Evolutionary conservation across 768 basidiomycete genomes (phyloP).

Genomic region (Macrolepiota dolichaula): DNA sequence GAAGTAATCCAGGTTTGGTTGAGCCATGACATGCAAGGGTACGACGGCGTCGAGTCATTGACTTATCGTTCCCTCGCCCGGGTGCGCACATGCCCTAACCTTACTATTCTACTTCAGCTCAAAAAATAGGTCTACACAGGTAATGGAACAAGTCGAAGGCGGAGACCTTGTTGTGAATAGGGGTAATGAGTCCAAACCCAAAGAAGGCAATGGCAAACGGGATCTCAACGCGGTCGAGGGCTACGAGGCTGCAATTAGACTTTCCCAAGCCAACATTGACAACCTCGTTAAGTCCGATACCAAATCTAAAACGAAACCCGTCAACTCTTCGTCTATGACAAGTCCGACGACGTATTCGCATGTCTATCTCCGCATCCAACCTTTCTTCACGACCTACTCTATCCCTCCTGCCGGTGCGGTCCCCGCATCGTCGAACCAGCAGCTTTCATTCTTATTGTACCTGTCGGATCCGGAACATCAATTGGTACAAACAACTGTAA

Average conservation of each 20-base stretch:
- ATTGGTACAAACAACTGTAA: slow-evolving; percentile 71
- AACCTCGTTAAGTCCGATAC: slow-evolving; percentile 66
- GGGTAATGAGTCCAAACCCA: slow-evolving; percentile 73
- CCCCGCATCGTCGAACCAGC: slow-evolving; percentile 34
- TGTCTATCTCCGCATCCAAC: slow-evolving; percentile 92
- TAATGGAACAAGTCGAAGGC: slow-evolving; percentile 93
- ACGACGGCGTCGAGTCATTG: slow-evolving; percentile 92
- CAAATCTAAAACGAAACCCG: slow-evolving; percentile 26
- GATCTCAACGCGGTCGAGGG: slow-evolving; percentile 84
- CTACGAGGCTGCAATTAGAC: slow-evolving; percentile 78
- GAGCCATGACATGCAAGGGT: slow-evolving; percentile 95
- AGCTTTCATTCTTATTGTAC: slow-evolving; percentile 70
- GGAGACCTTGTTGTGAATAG: slow-evolving; percentile 88
- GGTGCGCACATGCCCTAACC: slow-evolving; percentile 40
- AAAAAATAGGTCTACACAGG: slow-evolving; percentile 36
- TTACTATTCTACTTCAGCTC: not conserved
- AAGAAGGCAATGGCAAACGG: slow-evolving; percentile 49
- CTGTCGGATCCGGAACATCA: slow-evolving; percentile 79
- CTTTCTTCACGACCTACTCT: slow-evolving; percentile 61
- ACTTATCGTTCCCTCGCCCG: slow-evolving; percentile 84
- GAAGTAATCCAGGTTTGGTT: slow-evolving; percentile 97
- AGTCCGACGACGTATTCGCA: slow-evolving; percentile 80
- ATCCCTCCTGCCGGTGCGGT: slow-evolving; percentile 33
- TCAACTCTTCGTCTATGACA: slow-evolving; percentile 29
- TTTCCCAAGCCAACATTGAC: slow-evolving; percentile 81